These are phyloP conservation scores for Talaromyces wortmannii DNA, from an alignment of 495 filamentous ascomycete genomes.

Conservation along the genomic window DNA sequence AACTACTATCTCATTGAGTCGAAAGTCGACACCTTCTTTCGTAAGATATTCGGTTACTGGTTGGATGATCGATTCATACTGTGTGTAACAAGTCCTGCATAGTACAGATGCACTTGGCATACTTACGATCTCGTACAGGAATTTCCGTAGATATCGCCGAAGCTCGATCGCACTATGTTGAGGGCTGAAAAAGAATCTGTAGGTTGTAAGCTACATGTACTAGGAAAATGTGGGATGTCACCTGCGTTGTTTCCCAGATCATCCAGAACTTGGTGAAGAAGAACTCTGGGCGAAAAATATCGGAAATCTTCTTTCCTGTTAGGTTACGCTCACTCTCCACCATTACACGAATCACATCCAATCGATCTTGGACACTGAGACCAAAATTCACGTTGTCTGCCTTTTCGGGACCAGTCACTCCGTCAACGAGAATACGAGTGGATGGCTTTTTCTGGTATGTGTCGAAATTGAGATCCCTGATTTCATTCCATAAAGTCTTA, in stretches of 20 bases:
- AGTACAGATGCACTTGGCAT: constrained; percentile 14
- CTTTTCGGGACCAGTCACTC: not conserved
- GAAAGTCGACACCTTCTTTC: constrained; percentile 33
- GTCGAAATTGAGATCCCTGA: too few relatives aligned
- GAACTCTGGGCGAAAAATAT: constrained; percentile 24
- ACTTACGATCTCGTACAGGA: constrained; percentile 16
- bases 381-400: constrained; percentile 5
- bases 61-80: constrained; percentile 30
- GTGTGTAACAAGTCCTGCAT: constrained; percentile 23
- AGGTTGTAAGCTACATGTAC: not conserved
- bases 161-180: constrained; percentile 34
- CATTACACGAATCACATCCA: constrained; percentile 22
- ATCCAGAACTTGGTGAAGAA: constrained; percentile 34
- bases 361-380: constrained; percentile 17
- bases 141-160: constrained; percentile 17
- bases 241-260: constrained; percentile 24
- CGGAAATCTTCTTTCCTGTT: constrained; percentile 24
- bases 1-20: constrained; percentile 22
- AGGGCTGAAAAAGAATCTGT: constrained; percentile 32
- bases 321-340: constrained; percentile 22
- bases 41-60: constrained; percentile 31
- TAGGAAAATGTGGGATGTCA: not conserved
- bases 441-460: constrained; percentile 1
- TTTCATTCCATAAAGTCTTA: constrained; percentile 18
- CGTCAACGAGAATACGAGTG: not conserved